Percentiles rank a stretch among this genome's conserved stretches.
Evolutionary conservation across 345 rosid species (phyloP).

Genomic region (Hirschfeldia incana): DNA sequence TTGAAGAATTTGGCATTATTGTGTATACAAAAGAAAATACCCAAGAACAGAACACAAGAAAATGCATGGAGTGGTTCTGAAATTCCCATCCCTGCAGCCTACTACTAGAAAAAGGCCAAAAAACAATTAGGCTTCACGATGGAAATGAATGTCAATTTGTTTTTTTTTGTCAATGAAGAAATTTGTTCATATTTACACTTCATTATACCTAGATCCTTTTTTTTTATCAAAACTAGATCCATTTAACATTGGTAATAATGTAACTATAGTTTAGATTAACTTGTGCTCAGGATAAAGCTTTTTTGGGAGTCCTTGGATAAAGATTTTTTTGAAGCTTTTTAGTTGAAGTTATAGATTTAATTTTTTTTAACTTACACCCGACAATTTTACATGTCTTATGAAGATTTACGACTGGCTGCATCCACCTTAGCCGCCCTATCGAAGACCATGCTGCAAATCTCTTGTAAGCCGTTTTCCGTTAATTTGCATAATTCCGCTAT

Average conservation of each 20-base stretch:
- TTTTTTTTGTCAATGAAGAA: not conserved
- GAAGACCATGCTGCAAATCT: no score
- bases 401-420: no score
- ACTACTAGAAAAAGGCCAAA: not conserved
- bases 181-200: not conserved
- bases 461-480: no score
- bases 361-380: no score
- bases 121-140: not conserved
- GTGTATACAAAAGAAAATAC: not conserved
- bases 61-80: not conserved
- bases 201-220: not conserved
- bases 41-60: not conserved
- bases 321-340: no score
- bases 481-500: no score
- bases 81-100: not conserved
- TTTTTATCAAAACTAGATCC: not conserved
- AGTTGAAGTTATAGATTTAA: no score
- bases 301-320: no score
- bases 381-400: no score
- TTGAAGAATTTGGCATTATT: constrained; percentile 11
- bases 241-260: not conserved
- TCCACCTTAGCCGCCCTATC: no score
- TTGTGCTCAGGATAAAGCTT: no score
- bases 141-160: not conserved
- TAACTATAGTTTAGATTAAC: not conserved